Base-by-base conservation (phyloP, 345 rosid genomes). In the Nephelium lappaceum region DNA sequence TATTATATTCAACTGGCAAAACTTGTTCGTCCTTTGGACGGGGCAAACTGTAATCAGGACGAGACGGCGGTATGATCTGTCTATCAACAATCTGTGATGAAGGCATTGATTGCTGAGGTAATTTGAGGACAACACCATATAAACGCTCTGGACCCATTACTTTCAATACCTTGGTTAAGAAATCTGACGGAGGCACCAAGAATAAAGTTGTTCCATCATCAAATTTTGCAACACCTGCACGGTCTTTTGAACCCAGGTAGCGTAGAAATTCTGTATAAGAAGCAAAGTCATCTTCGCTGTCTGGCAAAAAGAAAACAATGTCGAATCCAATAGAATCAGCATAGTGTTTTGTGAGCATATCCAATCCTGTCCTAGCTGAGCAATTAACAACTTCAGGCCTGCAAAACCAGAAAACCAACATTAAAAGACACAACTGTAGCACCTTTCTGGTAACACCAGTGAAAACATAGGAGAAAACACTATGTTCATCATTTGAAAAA, bases 361-460 rank as follows among this genome's bases (percentile, higher is more conserved):
- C 99, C 89, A 96, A 79, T 79, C 99, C 97, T 23, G 99, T 96
- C 85, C 98, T 88, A 78, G 99, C 99, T 23, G 99, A 94, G 85
- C 99, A 96, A 80, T 96, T 94, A 72, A 96, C 85, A 71, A 91
- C 90, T 82, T 86, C 92, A 71, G 99, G 99, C 77, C 98, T 96
- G 88, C 78, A 82, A 65, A 82, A 84, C 42, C 78, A 69, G 39
- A 69, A 78, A 24, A 41, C 70, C 76, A 36, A 57, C 23, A 64
- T 67, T 63, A 71, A 63, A 62, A 63, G 74, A 31, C 19, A 51
- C n/a, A 39, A 74, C 5, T 19, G 69, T 31, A n/a, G 16, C 6
- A 63, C 71, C 14, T 63, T 19, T 61, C 5, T 7, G 47, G 66
- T 15, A 21, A 71, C 45, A 36, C 5, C 38, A 9, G 36, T 10